Evolutionary conservation across 2,329 filamentous ascomycete genomes (phyloP).

Genomic region (Clonostachys sp.): DNA sequence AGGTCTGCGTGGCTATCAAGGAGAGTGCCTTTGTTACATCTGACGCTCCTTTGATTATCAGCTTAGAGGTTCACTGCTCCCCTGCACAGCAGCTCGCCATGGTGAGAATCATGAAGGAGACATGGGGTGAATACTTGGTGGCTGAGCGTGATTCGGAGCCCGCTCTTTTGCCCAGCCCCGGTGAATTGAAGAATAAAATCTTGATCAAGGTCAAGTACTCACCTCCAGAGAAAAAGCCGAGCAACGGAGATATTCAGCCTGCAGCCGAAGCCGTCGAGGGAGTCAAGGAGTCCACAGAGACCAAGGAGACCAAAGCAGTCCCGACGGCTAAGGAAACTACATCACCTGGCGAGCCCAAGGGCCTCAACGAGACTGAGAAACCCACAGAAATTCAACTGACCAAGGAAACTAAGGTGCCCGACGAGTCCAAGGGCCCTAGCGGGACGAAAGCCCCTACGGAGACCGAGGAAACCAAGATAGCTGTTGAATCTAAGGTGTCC

Average conservation of each 20-base stretch:
- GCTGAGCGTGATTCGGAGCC: conserved; percentile 43
- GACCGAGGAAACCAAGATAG: too few species aligned
- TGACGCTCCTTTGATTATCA: conserved; percentile 86
- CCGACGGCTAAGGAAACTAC: too few species aligned
- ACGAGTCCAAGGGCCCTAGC: too few species aligned
- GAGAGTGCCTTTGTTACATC: conserved; percentile 72
- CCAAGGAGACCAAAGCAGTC: background rate
- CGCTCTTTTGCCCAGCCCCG: conserved; percentile 60
- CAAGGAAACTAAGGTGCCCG: too few species aligned
- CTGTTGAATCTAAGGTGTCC: too few species aligned
- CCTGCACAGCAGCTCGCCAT: conserved; percentile 81
- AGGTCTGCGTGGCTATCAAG: conserved; percentile 76
- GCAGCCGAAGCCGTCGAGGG: conserved; percentile 16
- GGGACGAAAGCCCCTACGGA: too few species aligned
- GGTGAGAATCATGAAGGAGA: conserved; percentile 86
- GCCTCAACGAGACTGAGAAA: too few species aligned
- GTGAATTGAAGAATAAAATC: conserved; percentile 71
- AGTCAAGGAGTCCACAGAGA: background rate
- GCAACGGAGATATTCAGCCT: conserved; percentile 26
- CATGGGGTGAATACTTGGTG: conserved; percentile 72
- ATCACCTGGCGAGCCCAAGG: too few species aligned
- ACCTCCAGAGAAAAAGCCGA: conserved; percentile 31
- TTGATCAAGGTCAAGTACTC: conserved; percentile 77
- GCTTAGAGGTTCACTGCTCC: conserved; percentile 84
- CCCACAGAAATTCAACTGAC: too few species aligned